These are phyloP conservation scores for Alternaria solani DNA, from an alignment of 2,329 filamentous ascomycete species.

Conservation along the genomic window DNA sequence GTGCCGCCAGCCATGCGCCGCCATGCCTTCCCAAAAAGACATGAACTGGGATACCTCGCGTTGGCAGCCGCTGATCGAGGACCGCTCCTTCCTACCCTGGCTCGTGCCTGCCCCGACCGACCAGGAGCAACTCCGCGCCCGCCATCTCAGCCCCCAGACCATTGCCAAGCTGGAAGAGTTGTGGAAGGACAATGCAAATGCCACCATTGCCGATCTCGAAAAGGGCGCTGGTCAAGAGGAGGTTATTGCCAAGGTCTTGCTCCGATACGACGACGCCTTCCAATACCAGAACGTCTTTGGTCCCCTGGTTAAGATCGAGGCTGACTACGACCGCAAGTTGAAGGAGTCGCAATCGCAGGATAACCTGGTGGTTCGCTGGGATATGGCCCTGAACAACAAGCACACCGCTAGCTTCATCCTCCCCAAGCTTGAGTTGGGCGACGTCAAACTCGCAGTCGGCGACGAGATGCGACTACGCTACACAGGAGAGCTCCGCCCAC, in stretches of 20 bases:
- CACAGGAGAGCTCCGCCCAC: slow-evolving; percentile 87
- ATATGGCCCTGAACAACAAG: slow-evolving; percentile 95
- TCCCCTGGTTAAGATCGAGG: slow-evolving; percentile 97
- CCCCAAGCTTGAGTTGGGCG: slow-evolving; percentile 95
- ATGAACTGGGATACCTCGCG: slow-evolving; percentile 99
- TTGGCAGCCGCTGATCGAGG: slow-evolving; percentile 97
- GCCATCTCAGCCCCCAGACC: slow-evolving; percentile 90
- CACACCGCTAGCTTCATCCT: slow-evolving; percentile 94
- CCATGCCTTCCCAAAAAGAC: slow-evolving; percentile 94
- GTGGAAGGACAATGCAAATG: slow-evolving; percentile 94
- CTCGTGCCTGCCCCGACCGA: slow-evolving; percentile 89
- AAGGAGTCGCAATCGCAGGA: slow-evolving; percentile 99
- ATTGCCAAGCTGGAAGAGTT: slow-evolving; percentile 97
- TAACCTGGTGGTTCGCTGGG: slow-evolving; percentile 92
- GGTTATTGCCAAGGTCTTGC: slow-evolving; percentile 88
- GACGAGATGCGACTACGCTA: slow-evolving; percentile 99
- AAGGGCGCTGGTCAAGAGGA: slow-evolving; percentile 92
- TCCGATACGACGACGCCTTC: slow-evolving; percentile 96
- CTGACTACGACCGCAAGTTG: slow-evolving; percentile 97
- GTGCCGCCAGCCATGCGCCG: slow-evolving; percentile 94
- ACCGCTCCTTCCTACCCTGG: slow-evolving; percentile 94
- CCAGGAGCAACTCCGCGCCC: slow-evolving; percentile 92
- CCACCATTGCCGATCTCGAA: slow-evolving; percentile 89
- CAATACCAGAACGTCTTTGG: slow-evolving; percentile 99
- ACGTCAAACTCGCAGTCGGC: slow-evolving; percentile 96